These are phyloP conservation scores for Nannochloropsis gaditana DNA, from an alignment of 108 stramenopile genomes.

Conservation along the genomic window DNA sequence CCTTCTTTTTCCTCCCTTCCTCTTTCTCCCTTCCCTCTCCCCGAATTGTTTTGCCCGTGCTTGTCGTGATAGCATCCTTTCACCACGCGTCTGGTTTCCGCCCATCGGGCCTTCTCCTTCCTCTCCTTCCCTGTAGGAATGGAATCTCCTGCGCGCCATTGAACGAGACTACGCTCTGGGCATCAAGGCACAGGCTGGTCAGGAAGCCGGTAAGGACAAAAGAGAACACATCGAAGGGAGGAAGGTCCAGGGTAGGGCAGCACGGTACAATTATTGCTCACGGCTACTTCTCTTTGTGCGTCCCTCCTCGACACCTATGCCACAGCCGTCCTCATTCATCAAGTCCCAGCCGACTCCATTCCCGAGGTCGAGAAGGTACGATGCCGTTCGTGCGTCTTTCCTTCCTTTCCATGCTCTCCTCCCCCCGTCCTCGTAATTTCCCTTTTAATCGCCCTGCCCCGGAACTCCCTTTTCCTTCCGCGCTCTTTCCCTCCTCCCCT, in stretches of 20 bases:
- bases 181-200: not conserved
- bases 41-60: too few species aligned
- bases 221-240: not conserved
- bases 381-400: not conserved
- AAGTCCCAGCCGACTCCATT: not conserved
- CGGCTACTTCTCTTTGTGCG: not conserved
- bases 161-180: not conserved
- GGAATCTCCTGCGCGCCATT: not conserved
- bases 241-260: not conserved
- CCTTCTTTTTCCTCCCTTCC: not conserved
- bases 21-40: not conserved
- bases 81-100: too few species aligned
- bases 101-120: not conserved
- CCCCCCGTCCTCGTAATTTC: not conserved
- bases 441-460: not conserved
- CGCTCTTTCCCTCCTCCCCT: not conserved
- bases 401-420: not conserved
- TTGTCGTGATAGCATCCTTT: too few species aligned
- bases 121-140: not conserved
- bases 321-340: not conserved
- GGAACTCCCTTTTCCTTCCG: not conserved
- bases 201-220: not conserved
- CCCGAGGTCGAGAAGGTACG: not conserved
- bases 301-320: not conserved
- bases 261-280: not conserved